Evolutionary conservation across 129 eudicot species (phyloP), one percentile per base, ranked within the genome.

Genomic region (Artemisia argyi): DNA sequence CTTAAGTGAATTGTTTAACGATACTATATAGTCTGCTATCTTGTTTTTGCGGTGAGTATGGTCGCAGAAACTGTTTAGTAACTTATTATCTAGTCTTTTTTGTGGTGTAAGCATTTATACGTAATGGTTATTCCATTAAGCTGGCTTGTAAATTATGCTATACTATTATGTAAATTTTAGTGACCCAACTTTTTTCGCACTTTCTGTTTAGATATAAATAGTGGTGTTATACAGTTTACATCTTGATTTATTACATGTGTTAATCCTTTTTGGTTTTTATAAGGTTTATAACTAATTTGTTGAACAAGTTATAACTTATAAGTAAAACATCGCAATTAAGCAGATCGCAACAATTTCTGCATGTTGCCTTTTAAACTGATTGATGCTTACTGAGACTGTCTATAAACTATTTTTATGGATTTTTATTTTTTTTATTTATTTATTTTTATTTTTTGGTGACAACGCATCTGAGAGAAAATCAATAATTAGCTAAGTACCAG

Each of bases 11-110:
- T 15, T 24, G 65, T 65, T 75, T 56, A 35, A 55, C 35, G 1
- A 65, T 15, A 55, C 17, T 66, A 47, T 17, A n/a, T 20, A 35
- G 20, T 71, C 9, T 59, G 5, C 13, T 59, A 11, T 59, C 47
- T 28, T 67, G 51, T 57, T 56, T 10, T 28, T 16, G 46, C 58
- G 66, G 59, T 15, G 26, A 42, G 7, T 24, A 42, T 74, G 56
- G 24, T 42, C 20, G 65, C 28, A 65, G 42, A 53, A 53, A 55
- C 72, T 63, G 57, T 35, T 73, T 73, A 11, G 71, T 62, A 32
- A 73, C 53, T 51, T 62, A 53, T 54, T 15, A 42, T 17, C 66
- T 65, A 42, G 57, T 56, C 22, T 12, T 75, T 66, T 46, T 67
- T 67, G 67, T 11, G 10, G 47, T 61, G 49, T 19, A 48, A 15